Percentiles rank a stretch among this genome's conserved stretches.
These are phyloP conservation scores for Nicotiana obtusifolia DNA, from an alignment of 257 asterid species.

Conservation along the genomic window DNA sequence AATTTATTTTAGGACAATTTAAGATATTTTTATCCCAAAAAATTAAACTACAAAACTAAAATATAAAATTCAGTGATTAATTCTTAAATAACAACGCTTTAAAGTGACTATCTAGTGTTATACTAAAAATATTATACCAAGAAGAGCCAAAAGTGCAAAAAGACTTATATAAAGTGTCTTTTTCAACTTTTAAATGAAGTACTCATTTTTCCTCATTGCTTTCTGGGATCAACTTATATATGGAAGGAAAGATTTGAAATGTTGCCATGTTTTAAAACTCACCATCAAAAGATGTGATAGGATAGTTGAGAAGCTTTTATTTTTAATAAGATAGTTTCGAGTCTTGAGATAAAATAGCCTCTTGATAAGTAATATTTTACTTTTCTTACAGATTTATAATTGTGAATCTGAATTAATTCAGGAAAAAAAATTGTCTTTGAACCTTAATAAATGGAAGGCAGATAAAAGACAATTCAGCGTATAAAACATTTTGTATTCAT, in stretches of 20 bases:
- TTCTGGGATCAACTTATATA: not conserved
- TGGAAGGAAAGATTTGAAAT: conserved; percentile 4
- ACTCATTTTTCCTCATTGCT: conserved; percentile 1
- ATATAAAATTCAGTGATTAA: too few relatives aligned
- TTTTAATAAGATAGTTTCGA: rapidly evolving
- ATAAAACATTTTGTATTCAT: too few relatives aligned
- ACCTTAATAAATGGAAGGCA: not conserved
- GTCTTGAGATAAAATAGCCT: not conserved
- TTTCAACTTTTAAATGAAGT: conserved; percentile 3
- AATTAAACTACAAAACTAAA: too few relatives aligned
- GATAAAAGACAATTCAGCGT: not conserved
- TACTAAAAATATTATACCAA: not conserved
- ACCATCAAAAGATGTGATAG: not conserved
- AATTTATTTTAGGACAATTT: too few relatives aligned
- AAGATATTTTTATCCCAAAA: too few relatives aligned
- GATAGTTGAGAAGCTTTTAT: not conserved
- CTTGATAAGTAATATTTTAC: not conserved
- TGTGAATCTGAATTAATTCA: not conserved
- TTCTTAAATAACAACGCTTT: too few relatives aligned
- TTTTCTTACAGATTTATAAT: rapidly evolving
- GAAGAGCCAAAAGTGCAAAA: not conserved
- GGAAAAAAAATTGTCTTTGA: not conserved
- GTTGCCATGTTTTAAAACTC: not conserved
- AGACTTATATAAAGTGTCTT: not conserved
- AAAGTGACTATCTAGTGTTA: too few relatives aligned